These are phyloP conservation scores for Albizia julibrissin DNA, from an alignment of 306 rosid species.

Conservation along the genomic window DNA sequence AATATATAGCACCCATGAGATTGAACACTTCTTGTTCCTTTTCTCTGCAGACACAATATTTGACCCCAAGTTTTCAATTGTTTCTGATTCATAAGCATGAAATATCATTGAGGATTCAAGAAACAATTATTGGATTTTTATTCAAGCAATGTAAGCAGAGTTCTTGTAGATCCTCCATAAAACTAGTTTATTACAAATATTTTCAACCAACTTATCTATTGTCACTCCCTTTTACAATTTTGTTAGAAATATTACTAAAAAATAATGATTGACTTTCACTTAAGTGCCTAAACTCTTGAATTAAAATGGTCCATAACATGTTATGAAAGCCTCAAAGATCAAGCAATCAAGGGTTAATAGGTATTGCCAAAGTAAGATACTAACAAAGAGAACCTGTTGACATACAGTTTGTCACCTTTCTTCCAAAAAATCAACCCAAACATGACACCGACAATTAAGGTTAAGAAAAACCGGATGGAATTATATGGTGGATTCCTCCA, in stretches of 20 bases:
- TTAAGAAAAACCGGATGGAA: constrained; percentile 37
- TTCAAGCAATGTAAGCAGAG: background rate
- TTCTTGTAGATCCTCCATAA: background rate
- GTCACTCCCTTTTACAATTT: background rate
- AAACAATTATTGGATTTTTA: background rate
- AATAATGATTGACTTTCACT: background rate
- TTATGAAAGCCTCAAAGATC: background rate
- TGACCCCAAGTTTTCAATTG: background rate
- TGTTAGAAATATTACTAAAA: background rate
- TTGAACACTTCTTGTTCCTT: constrained; percentile 53
- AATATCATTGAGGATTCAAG: constrained; percentile 1
- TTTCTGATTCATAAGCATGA: constrained; percentile 6
- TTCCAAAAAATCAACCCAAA: constrained; percentile 55
- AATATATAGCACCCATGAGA: constrained; percentile 45
- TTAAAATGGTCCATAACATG: background rate
- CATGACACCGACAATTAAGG: constrained; percentile 37
- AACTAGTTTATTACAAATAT: background rate
- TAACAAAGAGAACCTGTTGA: constrained; percentile 11
- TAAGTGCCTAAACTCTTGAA: background rate
- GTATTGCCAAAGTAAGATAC: constrained; percentile 13
- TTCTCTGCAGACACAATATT: constrained; percentile 30
- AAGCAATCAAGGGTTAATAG: background rate
- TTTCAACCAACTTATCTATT: background rate
- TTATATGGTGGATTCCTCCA: constrained; percentile 62
- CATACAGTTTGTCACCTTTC: constrained; percentile 44